Evolutionary conservation across 192 early-diverging fungal genomes (phyloP), one percentile per base, ranked within the genome.

Genomic region (Umbelopsis sp.): DNA sequence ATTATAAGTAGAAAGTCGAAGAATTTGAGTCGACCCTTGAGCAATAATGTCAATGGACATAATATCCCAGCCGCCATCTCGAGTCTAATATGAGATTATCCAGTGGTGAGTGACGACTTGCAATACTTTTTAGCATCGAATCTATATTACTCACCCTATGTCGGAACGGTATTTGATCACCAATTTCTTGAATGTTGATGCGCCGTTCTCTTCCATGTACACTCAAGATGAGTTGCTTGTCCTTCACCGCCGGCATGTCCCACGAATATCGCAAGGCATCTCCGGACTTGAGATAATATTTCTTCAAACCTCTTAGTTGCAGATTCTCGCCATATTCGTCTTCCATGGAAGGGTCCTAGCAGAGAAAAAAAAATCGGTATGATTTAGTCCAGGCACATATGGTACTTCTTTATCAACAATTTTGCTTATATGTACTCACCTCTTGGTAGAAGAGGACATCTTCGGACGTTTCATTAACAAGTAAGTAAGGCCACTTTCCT

Each of bases 161-260:
- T 71, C 90, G 86, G 72, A 97, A 93, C 4, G 96, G 97, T 22
- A 89, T 79, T 45, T 91, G 88, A 72, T 88, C 88, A 38, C 97
- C 97, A 54, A 99, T 95, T 77, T 98, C 95, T 71, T 93, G 88
- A 25, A 96, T 54, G 65, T 94, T 95, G 45, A 99, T 85, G 17
- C 88, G 81, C n/a, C 95, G 81, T 50, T 94, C 90, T 14, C 77
- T 74, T 29, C 92, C 94, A 72, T 91, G 89, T 1, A 94, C 88
- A 29, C 78, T 85, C 22, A 99, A 71, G 25, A 94, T 88, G 26
- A 99, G 77, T 1, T 80, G 73, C 77, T 96, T 97, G 16, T 86
- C 80, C 25, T 85, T 81, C 6, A 86, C 77, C 5, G 91, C 91
- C 11, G 96, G 96, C 49, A 87, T 79, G 70, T 99, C 97, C 96